Evolutionary conservation across 108 stramenopile genomes (phyloP), one percentile per base, ranked within the genome.

Genomic region (Cyclotella distinguenda): DNA sequence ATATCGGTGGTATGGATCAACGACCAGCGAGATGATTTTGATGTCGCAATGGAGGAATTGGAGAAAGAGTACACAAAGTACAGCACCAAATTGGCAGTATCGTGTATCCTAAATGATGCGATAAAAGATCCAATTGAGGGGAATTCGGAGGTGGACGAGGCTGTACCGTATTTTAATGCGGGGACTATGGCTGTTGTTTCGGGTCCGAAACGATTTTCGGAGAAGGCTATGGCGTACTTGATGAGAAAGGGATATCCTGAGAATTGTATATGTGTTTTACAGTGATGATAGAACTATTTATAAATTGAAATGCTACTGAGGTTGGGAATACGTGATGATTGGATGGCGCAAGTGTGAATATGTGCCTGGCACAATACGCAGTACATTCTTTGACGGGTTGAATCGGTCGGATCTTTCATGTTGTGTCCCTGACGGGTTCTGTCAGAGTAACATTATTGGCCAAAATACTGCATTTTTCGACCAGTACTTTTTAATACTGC

Each of bases 151-250:
- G 58, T 89, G 11, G 77, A 68, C 19, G 70, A 74, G 23, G 70
- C 80, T 6, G 76, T 86, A 39, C 88, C 88, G 3, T 84, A 83
- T 43, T 89, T 84, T 59, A 66, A 49, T 50, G 76, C 80, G 9
- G 88, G 88, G n/a, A 86, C 85, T 4, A 89, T 89, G 88, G 87
- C 84, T 40, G 84, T 88, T 16, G 53, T 88, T 22, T 54, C 71
- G 5, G 87, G 87, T 27, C 87, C 87, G 30, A 70, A 65, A 51
- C 54, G 66, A 51, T 79, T 88, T 56, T 69, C 72, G 15, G 69
- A 74, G 64, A 80, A 84, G 69, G 84, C 75, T 12, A 74, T 59
- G 48, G 54, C 48, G 42, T 84, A 77, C 59, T 68, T 88, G 68
- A 58, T 71, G 64, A 77, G 72, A 19, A 71, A 72, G 63, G 87